Base-by-base conservation (phyloP, 495 filamentous ascomycete species). In the Hypomontagnella submonticulosa region DNA sequence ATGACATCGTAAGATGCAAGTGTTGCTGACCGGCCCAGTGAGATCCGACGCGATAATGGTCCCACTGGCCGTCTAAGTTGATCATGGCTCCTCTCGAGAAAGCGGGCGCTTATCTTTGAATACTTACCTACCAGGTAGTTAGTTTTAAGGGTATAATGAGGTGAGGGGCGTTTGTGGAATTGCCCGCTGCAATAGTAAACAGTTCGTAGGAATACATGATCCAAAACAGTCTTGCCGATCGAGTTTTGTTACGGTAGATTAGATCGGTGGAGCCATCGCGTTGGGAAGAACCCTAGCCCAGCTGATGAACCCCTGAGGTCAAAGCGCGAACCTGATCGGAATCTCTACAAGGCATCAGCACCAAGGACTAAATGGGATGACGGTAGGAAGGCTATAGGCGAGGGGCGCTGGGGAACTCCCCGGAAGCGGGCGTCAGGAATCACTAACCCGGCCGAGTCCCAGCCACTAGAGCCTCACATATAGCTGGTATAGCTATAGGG, bases 261-360 rank as follows among this genome's bases (percentile, higher is more conserved):
- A 27, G 49, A 60, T 60, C 44, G 12, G 65, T 63, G 61, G 61
- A 46, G 66, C 61, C 38, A 30, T 36, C 36, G 50, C 46, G 13
- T 48, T 11, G 33, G 40, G 23, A 51, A 49, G 42, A 33, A 53
- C 61, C 66, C 66, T 57, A 44, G 66, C 34, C 51, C 55, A 61
- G 66, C 66, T 69, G 67, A 62, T 66, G 41, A 55, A 70, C 46
- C 61, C 67, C 57, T 68, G 67, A 18, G 49, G 57, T 37, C 38
- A 40, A 61, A 47, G 42, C 23, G 52, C 46, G 61, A 66, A 52
- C 34, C 42, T 66, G 43, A 37, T 60, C 27, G 43, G 56, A 27
- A 34, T 13, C 23, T 41, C 43, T 37, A 27, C 33, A 11, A 38
- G 37, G 27, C 33, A 30, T 16, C 42, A 50, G 44, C 36, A 47